Evolutionary conservation across 345 rosid genomes (phyloP), one percentile per base, ranked within the genome.

Genomic region (Aquilaria yunnanensis): DNA sequence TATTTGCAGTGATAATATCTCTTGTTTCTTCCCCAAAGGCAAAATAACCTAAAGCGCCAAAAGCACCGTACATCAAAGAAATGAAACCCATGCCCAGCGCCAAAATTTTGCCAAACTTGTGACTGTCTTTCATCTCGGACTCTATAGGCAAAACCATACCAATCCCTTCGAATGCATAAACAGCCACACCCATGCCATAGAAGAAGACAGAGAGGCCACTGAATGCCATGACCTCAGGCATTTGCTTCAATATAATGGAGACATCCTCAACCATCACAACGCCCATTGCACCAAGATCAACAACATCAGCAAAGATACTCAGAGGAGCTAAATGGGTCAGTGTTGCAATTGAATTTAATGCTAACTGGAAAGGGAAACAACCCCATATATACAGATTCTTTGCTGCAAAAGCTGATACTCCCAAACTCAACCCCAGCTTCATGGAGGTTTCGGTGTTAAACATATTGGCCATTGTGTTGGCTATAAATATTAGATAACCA

Each of bases 301-400:
- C 84, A 37, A 89, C 51, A 67, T 92, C 97, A n/a, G 98, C 96
- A 64, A 92, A 87, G 10, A 92, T 89, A 71, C 98, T 92, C 64
- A 89, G 66, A 34, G 97, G 98, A 6, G 98, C 98, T 75, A 87
- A 64, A 72, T 89, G 89, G 62, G 98, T 89, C 65, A 92, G 74
- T 2, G 86, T 81, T 51, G 83, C 70, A 41, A 92, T 74, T 1
- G 96, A 89, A 78, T 79, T 92, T 51, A 89, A 54, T 14, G 89
- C 97, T 46, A 92, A 75, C 51, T 92, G 97, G 63, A 92, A 89
- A 0, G 96, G 98, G 23, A 92, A 83, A 66, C 88, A 85, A 12
- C 78, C 86, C 93, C 93, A 87, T 34, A 89, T 74, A 72, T 70
- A 85, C 51, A 82, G 71, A 54, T 72, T 77, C 72, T 87, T 89